Evolutionary conservation across 2,329 filamentous ascomycete species (phyloP).

Genomic region (Phoma herbarum): DNA sequence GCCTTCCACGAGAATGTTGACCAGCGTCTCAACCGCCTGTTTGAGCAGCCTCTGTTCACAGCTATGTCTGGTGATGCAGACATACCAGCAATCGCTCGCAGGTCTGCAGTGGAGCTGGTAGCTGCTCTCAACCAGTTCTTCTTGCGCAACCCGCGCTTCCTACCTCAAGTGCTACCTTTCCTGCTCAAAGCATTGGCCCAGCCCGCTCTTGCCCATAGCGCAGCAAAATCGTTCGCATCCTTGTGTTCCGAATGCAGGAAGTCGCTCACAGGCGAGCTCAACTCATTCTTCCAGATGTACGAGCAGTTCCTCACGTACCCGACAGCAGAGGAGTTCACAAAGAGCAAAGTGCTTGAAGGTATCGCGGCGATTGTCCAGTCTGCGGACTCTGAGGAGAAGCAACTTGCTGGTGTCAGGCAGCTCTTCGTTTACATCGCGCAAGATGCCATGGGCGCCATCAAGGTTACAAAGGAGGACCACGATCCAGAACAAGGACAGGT

Average conservation of each 20-base stretch:
- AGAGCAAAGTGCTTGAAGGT: slow-evolving; percentile 76
- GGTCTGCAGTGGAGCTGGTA: slow-evolving; percentile 74
- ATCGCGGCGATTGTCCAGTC: slow-evolving; percentile 81
- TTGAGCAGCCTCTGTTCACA: slow-evolving; percentile 67
- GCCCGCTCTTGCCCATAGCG: slow-evolving; percentile 68
- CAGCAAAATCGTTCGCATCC: slow-evolving; percentile 76
- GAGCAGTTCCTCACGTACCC: slow-evolving; percentile 66
- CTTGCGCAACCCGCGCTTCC: slow-evolving; percentile 70
- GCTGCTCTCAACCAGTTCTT: slow-evolving; percentile 81
- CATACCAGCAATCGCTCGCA: slow-evolving; percentile 70
- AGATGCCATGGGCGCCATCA: slow-evolving; percentile 62
- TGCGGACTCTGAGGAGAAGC: slow-evolving; percentile 65
- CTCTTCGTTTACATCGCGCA: slow-evolving; percentile 69
- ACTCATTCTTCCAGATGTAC: slow-evolving; percentile 76
- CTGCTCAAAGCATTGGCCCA: slow-evolving; percentile 75
- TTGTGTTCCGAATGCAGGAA: slow-evolving; percentile 79
- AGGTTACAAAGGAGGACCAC: slow-evolving; percentile 42
- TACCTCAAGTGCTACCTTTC: slow-evolving; percentile 76
- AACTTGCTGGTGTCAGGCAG: slow-evolving; percentile 63
- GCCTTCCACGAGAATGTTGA: slow-evolving; percentile 69
- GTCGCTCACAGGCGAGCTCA: slow-evolving; percentile 72
- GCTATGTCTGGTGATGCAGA: slow-evolving; percentile 55
- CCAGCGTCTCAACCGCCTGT: slow-evolving; percentile 66
- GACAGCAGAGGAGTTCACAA: slow-evolving; percentile 73
- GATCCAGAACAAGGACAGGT: slow-evolving; percentile 55